Conservation (phyloP, 805 yeast genomes). For the Ogataea parapolymorpha region DNA sequence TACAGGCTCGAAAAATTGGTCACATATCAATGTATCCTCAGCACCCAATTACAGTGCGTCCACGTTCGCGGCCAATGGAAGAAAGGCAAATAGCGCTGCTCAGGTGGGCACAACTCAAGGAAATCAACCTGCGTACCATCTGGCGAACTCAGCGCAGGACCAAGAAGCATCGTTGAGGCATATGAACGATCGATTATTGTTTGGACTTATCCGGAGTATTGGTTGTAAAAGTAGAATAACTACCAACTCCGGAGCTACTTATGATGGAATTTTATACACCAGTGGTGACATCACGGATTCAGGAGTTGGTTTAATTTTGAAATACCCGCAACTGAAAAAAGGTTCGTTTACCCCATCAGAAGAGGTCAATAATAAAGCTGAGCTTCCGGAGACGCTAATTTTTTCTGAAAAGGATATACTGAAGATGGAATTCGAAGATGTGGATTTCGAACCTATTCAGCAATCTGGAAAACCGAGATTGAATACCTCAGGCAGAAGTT, state of each 20-base stretch:
- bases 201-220: conserved; percentile 53
- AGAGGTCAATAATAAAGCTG: conserved; percentile 32
- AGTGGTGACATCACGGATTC: conserved; percentile 36
- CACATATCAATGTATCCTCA: neutral
- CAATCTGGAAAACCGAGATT: conserved; percentile 2
- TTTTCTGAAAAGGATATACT: conserved; percentile 49
- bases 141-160: too few species aligned
- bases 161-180: conserved; percentile 16
- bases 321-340: conserved; percentile 44
- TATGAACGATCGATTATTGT: conserved; percentile 55
- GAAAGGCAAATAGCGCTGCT: conserved; percentile 7
- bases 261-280: conserved; percentile 57
- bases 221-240: conserved; percentile 59
- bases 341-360: too few species aligned
- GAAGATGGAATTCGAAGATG: conserved; percentile 43
- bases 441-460: conserved; percentile 30
- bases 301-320: conserved; percentile 55
- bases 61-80: neutral
- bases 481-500: conserved; percentile 31
- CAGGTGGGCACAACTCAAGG: neutral
- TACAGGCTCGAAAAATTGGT: conserved; percentile 25
- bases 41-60: neutral
- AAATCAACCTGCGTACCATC: neutral
- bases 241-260: conserved; percentile 56
- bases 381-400: conserved; percentile 43